Base-by-base conservation (phyloP, 768 basidiomycete genomes). In the Boletus sp. region DNA sequence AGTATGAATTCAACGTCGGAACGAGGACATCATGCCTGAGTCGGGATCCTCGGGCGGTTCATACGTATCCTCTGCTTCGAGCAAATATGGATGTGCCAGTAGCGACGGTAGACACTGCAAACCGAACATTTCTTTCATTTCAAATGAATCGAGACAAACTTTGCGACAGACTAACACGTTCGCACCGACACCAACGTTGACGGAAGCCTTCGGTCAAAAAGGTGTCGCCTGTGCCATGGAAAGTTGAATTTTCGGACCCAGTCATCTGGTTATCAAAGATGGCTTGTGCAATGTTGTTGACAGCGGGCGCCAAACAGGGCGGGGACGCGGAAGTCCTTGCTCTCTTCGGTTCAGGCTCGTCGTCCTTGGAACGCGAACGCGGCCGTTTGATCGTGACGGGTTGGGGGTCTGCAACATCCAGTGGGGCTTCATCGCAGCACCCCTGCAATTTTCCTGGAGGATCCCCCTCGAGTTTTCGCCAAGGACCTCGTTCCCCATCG, bases 31-130 rank as follows among this genome's bases (percentile, higher is more conserved):
- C 55, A n/a, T 54, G 84, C 90, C 83, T 56, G 84, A 90, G 65
- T 93, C 91, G 10, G 91, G 90, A 69, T 93, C 91, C 63, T 89
- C 84, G 4, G 90, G 91, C 1, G 88, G 89, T 65, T 90, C 87
- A 56, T 90, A 93, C 0, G 85, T 90, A 39, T 90, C 88, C 58
- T 93, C 91, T 67, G 88, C 88, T 57, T 87, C 78, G 11, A 90
- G 69, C 23, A 93, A 74, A 69, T 78, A 91, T 27, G 81, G 75
- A 61, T 80, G 72, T 15, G 71, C 68, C 61, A 80, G 71, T 39
- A 92, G 71, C 7, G 74, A 75, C 0, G 79, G 73, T 6, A 81
- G 68, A 70, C 90, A 93, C 87, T 90, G 59, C 14, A 44, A 44
- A 17, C 21, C 32, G 4, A 47, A 13, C n/a, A 4, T 40, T 40